These are phyloP conservation scores for Corchorus olitorius DNA, from an alignment of 345 rosid species.

Conservation along the genomic window DNA sequence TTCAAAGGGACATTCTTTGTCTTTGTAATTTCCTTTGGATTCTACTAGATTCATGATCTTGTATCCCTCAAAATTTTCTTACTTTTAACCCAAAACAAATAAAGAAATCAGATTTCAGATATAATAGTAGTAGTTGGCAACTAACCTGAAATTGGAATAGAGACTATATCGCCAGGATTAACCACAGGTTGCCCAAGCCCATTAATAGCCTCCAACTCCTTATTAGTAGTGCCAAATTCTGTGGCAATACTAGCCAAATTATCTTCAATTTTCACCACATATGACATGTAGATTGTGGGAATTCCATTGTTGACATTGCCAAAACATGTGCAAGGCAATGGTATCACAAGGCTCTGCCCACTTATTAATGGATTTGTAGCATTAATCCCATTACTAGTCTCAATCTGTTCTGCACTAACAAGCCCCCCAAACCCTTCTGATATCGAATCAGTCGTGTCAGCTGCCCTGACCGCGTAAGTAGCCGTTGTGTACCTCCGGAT, in stretches of 20 bases:
- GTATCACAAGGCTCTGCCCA: conserved; percentile 20
- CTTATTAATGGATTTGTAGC: conserved; percentile 17
- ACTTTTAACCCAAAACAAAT: too few relatives aligned
- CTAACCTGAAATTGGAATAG: conserved; percentile 31
- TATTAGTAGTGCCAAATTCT: conserved; percentile 1
- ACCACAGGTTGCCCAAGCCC: conserved; percentile 20
- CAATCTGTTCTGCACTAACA: conserved; percentile 28
- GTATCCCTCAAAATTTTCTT: too few relatives aligned
- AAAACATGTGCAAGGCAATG: conserved; percentile 30
- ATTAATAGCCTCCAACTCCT: conserved; percentile 29
- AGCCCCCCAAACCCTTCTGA: conserved; percentile 24
- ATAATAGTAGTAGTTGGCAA: not conserved
- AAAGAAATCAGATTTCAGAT: too few relatives aligned
- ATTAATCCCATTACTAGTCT: conserved; percentile 1
- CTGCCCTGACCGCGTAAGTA: conserved; percentile 3
- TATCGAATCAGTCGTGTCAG: conserved; percentile 27
- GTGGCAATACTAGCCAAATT: not conserved
- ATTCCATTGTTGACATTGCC: conserved; percentile 22
- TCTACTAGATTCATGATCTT: too few relatives aligned
- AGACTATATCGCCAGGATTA: conserved; percentile 28
- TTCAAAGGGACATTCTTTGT: too few relatives aligned
- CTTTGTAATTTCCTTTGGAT: too few relatives aligned
- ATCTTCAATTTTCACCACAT: conserved; percentile 27
- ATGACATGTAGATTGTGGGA: conserved; percentile 23
- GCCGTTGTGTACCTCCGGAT: conserved; percentile 23